phyloP scores from a whole-genome alignment of 257 asterid species.

The Fraxinus americana region DNA sequence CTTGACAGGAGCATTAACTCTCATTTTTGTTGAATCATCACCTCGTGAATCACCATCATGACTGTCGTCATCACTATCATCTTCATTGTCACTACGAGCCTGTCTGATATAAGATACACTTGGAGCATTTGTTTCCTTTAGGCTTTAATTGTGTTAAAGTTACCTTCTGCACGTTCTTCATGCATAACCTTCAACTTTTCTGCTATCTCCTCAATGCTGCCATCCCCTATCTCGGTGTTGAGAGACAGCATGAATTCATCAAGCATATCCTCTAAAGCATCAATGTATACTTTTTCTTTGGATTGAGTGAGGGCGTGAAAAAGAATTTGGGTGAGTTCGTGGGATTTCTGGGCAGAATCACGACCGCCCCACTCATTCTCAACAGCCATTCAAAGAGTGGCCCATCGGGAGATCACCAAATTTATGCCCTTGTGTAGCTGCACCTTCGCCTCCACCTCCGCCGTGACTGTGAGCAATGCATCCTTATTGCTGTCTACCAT shows the following conservation, averaged over 20 bases:
- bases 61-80: conserved; percentile 23
- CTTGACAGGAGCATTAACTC: conserved; percentile 41
- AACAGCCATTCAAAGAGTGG: conserved; percentile 70
- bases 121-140: conserved; percentile 46
- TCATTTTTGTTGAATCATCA: conserved; percentile 38
- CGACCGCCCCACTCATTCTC: conserved; percentile 79
- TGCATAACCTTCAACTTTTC: conserved; percentile 65
- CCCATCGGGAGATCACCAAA: conserved; percentile 62
- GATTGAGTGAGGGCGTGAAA: conserved; percentile 54
- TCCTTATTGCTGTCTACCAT: conserved; percentile 24
- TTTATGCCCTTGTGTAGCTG: conserved; percentile 58
- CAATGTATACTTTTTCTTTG: conserved; percentile 55
- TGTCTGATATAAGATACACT: conserved; percentile 39
- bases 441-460: conserved; percentile 49
- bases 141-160: conserved; percentile 47
- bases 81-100: conserved; percentile 26
- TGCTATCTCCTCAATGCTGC: conserved; percentile 77
- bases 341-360: conserved; percentile 48
- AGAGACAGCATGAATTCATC: conserved; percentile 66
- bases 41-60: conserved; percentile 33
- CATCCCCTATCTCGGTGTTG: conserved; percentile 57
- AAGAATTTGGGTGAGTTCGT: conserved; percentile 39
- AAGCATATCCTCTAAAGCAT: conserved; percentile 68
- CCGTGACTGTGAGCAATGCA: conserved; percentile 31
- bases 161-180: conserved; percentile 67